Evolutionary conservation across 331 rosid species (phyloP).

Genomic region (Quercus tomentella): DNA sequence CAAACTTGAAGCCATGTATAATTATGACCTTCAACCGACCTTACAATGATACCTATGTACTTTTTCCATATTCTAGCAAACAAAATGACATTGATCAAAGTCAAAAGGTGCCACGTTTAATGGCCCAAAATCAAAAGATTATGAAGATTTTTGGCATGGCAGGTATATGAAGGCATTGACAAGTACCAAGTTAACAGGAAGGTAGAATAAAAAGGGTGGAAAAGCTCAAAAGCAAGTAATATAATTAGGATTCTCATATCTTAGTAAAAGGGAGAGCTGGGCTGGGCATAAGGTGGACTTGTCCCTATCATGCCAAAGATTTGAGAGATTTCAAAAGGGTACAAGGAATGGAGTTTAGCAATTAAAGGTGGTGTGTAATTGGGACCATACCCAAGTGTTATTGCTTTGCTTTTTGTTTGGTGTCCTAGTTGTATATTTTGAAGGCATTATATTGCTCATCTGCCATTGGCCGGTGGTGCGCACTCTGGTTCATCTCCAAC

Average conservation of each 20-base stretch:
- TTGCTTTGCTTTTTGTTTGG: neutral
- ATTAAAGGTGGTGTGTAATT: neutral
- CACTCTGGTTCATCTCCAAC: neutral
- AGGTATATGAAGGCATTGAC: neutral
- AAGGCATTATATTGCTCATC: neutral
- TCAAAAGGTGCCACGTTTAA: neutral
- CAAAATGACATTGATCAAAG: neutral
- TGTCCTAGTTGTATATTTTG: neutral
- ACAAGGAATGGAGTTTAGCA: neutral
- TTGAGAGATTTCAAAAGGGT: neutral
- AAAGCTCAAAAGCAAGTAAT: neutral
- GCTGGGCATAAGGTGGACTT: neutral
- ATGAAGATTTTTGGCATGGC: neutral
- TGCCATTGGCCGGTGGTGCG: constrained; percentile 5
- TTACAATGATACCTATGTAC: neutral
- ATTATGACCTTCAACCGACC: neutral
- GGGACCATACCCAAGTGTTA: neutral
- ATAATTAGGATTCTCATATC: neutral
- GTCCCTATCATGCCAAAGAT: neutral
- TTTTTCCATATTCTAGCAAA: too few relatives aligned
- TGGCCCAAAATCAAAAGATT: neutral
- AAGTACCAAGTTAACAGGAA: neutral
- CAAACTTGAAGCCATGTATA: too few relatives aligned
- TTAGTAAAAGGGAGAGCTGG: neutral
- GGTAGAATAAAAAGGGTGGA: too few relatives aligned